These are phyloP conservation scores for Tetrapisispora iriomotensis DNA, from an alignment of 805 yeast genomes.

Conservation along the genomic window DNA sequence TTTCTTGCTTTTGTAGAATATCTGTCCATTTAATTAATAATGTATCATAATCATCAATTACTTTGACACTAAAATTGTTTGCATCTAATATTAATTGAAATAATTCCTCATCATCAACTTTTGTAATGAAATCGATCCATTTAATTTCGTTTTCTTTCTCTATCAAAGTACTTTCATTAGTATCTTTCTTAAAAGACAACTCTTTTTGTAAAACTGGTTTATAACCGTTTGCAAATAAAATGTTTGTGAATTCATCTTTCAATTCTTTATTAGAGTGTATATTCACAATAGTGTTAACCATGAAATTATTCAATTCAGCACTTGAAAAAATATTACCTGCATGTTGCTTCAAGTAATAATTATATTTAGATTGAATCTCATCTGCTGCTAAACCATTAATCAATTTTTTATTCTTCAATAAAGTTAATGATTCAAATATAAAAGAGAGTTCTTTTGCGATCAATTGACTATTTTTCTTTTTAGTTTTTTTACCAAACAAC, in stretches of 20 bases:
- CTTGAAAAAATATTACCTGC: constrained; percentile 18
- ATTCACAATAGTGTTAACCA: constrained; percentile 6
- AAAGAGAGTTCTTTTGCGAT: constrained; percentile 20
- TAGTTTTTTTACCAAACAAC: constrained; percentile 19
- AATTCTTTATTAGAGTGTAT: constrained; percentile 9
- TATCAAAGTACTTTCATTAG: no score
- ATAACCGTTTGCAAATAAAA: constrained; percentile 29
- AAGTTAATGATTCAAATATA: constrained; percentile 19
- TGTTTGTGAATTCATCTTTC: constrained; percentile 30
- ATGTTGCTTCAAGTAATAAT: constrained; percentile 22
- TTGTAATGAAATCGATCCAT: constrained; percentile 57
- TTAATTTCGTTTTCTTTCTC: constrained; percentile 38
- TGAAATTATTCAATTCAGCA: constrained; percentile 17
- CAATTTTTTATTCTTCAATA: constrained; percentile 10
- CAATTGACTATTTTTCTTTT: constrained; percentile 13
- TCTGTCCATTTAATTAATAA: constrained; percentile 61
- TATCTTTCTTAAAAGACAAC: no score
- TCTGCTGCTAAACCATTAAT: constrained; percentile 15
- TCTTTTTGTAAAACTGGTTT: constrained; percentile 7
- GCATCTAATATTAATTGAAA: constrained; percentile 47
- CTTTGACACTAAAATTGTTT: constrained; percentile 25
- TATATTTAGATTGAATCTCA: constrained; percentile 19
- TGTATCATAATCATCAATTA: constrained; percentile 43
- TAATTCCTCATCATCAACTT: constrained; percentile 58
- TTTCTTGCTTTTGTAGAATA: constrained; percentile 48